Base-by-base conservation (phyloP, 2,329 filamentous ascomycete genomes). In the Neofusicoccum cordaticola region DNA sequence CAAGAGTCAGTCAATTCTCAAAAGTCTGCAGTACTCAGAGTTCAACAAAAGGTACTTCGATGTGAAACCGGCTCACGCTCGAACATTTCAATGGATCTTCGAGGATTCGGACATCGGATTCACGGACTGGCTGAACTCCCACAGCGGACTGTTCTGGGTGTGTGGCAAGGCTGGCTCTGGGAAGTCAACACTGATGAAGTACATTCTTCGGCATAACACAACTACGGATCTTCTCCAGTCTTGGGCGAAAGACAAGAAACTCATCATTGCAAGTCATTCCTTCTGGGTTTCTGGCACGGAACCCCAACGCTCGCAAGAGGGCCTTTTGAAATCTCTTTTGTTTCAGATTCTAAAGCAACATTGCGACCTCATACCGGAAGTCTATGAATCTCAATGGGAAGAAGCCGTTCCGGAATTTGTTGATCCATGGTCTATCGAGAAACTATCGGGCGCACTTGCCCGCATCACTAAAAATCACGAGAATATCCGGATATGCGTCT, bases 151-250 rank as follows among this genome's bases (percentile, higher is more conserved):
- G 17, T 52, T 35, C 31, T 52, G 50, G 50, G 31, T 52, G 3
- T n/a, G 19, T 13, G 50, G 50, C 13, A 52, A 52, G 34, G 27
- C 50, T n/a, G 50, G 50, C 2, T 35, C 50, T 0, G 50, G 50
- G 2, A 52, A 52, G 31, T 52, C 50, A 35, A 52, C 50, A 2
- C n/a, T 52, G 6, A 52, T 52, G 50, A 52, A 52, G 34, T 52
- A 31, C 9, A 22, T 52, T 8, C 15, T 31, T 27, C 3, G 31
- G 11, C 50, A 52, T 12, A 8, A 19, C 27, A n/a, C 50, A 4
- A 75, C 71, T 2, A n/a, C 5, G 15, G 8, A 41, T 1, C 12
- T 41, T 1, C 65, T 78, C 4, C 12, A 65, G 2, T 4, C 6
- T 13, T 52, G 50, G 50, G 50, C 27, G 2, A 7, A 15, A 9